Evolutionary conservation across 1,284 basidiomycete genomes (phyloP), one percentile per base, ranked within the genome.

Genomic region (Leucocoprinus gongylophorus): DNA sequence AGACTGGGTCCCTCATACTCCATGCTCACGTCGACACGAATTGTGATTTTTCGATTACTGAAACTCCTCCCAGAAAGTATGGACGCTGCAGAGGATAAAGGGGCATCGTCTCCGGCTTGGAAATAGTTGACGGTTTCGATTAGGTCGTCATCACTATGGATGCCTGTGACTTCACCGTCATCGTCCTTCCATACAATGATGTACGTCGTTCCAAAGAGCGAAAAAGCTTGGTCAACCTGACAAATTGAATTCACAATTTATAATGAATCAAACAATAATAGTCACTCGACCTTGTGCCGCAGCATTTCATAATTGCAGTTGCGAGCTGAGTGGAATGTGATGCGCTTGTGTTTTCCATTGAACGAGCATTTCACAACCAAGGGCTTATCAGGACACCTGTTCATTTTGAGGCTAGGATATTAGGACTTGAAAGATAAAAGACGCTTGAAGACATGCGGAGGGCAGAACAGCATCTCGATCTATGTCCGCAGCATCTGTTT

Each of bases 1-100:
- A 95, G 73, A 64, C 85, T 90, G n/a, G 88, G 91, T 0, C 91
- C 90, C 62, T 95, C 92, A 60, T 91, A 93, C 57, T 93, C 91
- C 53, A 93, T 82, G 3, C 76, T 73, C 29, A 95, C 83, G 42
- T 83, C 76, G 40, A 95, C 79, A 15, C 80, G 75, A 20, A 95
- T 69, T 0, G 83, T 87, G 53, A 95, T 87, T 64, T 82, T 89
- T 39, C 78, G 72, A 6, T 78, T 74, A 9, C 33, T 39, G 58
- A 84, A 80, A 64, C 83, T 85, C 45, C 83, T 74, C 2, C 83
- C 83, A 20, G 86, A 90, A 46, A 88, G 71, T 45, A 83, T 82
- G 23, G 90, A 90, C 1, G 79, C 75, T 1, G 78, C 77, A n/a
- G 87, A 87, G 13, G 83, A 83, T 47, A 75, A 60, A 18, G 81